Conservation (phyloP, 352 stramenopile species). For the Thalassiosira allenii region DNA sequence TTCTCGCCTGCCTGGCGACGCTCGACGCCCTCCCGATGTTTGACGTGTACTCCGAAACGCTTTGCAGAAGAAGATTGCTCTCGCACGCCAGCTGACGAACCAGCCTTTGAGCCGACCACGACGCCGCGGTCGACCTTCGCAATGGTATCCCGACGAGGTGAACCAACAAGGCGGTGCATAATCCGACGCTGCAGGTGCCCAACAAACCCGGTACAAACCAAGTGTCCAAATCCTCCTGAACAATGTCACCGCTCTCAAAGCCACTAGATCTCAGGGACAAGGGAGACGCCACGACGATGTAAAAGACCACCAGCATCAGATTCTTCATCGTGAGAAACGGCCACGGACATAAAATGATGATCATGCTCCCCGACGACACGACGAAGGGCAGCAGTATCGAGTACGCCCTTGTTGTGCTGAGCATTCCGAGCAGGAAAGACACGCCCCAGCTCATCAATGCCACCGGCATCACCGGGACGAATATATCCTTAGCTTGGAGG, state of each 20-base stretch:
- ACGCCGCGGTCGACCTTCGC: conserved; percentile 32
- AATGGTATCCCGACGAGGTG: conserved; percentile 16
- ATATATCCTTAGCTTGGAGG: conserved; percentile 18
- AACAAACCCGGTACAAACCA: conserved; percentile 38
- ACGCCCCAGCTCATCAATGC: conserved; percentile 25
- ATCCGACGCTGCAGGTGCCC: conserved; percentile 29
- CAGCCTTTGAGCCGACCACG: conserved; percentile 13
- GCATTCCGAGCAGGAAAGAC: conserved; percentile 11
- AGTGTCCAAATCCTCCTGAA: neutral
- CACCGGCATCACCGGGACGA: conserved; percentile 44
- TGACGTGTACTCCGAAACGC: conserved; percentile 28
- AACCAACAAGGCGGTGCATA: conserved; percentile 14
- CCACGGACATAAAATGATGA: conserved; percentile 48
- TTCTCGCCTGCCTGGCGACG: conserved; percentile 22
- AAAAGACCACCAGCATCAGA: conserved; percentile 51
- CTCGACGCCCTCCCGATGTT: conserved; percentile 29
- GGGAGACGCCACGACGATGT: conserved; percentile 40
- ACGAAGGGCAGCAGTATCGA: conserved; percentile 52
- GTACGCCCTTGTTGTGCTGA: conserved; percentile 25
- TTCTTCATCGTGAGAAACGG: conserved; percentile 44
- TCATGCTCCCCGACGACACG: conserved; percentile 11
- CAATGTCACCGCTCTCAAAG: conserved; percentile 11
- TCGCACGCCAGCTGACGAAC: conserved; percentile 31
- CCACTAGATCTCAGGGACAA: conserved; percentile 34
- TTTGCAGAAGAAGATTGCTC: conserved; percentile 30